Base-by-base conservation (phyloP, 768 basidiomycete species). In the Fistulinella prunicolor region DNA sequence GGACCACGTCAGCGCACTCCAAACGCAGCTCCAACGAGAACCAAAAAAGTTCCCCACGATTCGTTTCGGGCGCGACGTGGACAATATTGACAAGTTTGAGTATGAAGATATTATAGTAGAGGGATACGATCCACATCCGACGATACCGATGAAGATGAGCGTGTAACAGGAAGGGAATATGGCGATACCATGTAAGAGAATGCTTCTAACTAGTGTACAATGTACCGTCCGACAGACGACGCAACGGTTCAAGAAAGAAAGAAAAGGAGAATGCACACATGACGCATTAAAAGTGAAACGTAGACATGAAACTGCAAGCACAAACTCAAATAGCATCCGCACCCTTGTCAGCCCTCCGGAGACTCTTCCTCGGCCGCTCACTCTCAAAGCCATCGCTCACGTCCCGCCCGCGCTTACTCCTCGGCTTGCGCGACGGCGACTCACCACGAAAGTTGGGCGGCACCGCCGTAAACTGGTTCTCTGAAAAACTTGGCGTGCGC, bases 81-180 rank as follows among this genome's bases (percentile, higher is more conserved):
- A 66, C 14, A 78, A 81, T 50, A 88, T 98, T 35, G 94, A 96
- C 64, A 85, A 83, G 46, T 92, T 95, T 61, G 73, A 70, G 47
- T 79, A 76, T 44, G 79, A 78, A n/a, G 94, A 97, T 66, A 81
- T 96, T 47, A 78, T 83, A 43, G 80, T 98, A 9, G 86, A 91
- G 47, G 89, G 90, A 3, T 97, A 97, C 62, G 76, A 88, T 53
- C 85, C 89, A 9, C 80, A 92, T 65, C 85, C 85, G 2, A 75
- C 79, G 54, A 90, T 97, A 58, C 75, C 87, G 24, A 96, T 96
- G 94, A 93, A 94, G 73, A 96, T 97, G 95, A 93, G 89, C 65
- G 90, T 92, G 38, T 90, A 67, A 16, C 20, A 16, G 32, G 24
- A 12, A 3, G 26, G n/a, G 5, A 5, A 21, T 20, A 28, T 21